Conservation (phyloP, 2,329 filamentous ascomycete genomes). For the Neobulgaria alba region DNA sequence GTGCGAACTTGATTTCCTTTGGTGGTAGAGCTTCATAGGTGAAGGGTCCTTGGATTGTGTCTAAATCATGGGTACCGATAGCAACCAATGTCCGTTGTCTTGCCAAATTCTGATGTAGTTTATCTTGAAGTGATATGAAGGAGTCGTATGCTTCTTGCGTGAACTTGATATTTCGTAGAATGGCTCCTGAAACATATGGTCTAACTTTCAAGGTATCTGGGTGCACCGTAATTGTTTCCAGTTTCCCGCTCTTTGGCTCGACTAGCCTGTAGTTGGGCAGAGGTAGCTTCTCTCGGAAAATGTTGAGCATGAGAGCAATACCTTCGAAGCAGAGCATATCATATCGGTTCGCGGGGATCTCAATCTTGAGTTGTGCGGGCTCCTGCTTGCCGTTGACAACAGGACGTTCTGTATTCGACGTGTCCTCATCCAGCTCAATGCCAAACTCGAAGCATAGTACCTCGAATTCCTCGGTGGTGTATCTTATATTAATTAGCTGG, state of each 20-base stretch:
- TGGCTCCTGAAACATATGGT: constrained; percentile 80
- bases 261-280: constrained; percentile 74
- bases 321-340: constrained; percentile 97
- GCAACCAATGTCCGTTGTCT: constrained; percentile 89
- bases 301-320: constrained; percentile 89
- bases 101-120: constrained; percentile 92
- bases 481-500: constrained; percentile 41
- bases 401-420: constrained; percentile 47
- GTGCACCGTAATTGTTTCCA: constrained; percentile 74
- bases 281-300: constrained; percentile 71
- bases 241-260: constrained; percentile 60
- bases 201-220: constrained; percentile 69
- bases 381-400: constrained; percentile 73
- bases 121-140: constrained; percentile 97
- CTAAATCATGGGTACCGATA: constrained; percentile 93
- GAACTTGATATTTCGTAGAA: constrained; percentile 86
- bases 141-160: constrained; percentile 87
- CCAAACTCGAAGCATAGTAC: constrained; percentile 95
- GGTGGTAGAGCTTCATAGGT: constrained; percentile 89
- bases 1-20: constrained; percentile 84
- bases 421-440: constrained; percentile 93
- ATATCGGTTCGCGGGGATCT: constrained; percentile 91
- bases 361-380: constrained; percentile 90
- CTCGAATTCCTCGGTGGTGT: constrained; percentile 91
- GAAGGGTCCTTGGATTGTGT: constrained; percentile 90